Evolutionary conservation across 2,329 filamentous ascomycete genomes (phyloP).

Genomic region (Alternaria arborescens): DNA sequence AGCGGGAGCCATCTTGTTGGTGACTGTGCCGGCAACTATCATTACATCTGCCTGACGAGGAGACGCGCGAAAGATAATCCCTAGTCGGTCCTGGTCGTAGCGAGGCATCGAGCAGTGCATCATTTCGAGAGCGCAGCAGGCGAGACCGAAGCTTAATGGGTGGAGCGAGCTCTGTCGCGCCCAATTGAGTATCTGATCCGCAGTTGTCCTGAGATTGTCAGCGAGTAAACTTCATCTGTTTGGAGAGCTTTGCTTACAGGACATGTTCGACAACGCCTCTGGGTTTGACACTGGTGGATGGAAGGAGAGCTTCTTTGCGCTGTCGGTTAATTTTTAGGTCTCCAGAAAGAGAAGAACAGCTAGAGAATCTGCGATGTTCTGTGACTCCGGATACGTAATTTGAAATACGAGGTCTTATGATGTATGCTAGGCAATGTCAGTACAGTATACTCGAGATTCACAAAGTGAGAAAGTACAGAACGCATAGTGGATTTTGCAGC

Average conservation of each 20-base stretch:
- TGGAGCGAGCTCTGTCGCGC: conserved; percentile 83
- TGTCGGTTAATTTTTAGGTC: background rate
- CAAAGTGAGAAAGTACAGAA: background rate
- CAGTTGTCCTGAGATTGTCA: conserved; percentile 67
- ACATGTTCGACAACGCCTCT: conserved; percentile 22
- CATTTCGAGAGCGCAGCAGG: conserved; percentile 92
- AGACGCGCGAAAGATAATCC: conserved; percentile 90
- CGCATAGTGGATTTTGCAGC: background rate
- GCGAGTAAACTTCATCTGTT: background rate
- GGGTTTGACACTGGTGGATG: conserved; percentile 3
- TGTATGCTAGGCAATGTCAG: background rate
- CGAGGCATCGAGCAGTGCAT: conserved; percentile 90
- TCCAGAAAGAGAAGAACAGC: too few species aligned
- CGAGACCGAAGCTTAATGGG: conserved; percentile 89
- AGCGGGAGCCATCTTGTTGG: conserved; percentile 95
- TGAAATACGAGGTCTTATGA: background rate
- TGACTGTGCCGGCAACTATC: conserved; percentile 91
- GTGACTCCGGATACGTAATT: background rate
- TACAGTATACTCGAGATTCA: background rate
- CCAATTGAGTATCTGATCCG: conserved; percentile 87
- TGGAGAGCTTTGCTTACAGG: conserved; percentile 8
- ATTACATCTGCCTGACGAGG: conserved; percentile 91
- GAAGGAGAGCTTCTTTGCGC: background rate
- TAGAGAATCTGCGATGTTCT: background rate
- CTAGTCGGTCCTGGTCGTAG: conserved; percentile 88